phyloP scores from a whole-genome alignment of 352 stramenopile species.

The Thalassiosira sp. region DNA sequence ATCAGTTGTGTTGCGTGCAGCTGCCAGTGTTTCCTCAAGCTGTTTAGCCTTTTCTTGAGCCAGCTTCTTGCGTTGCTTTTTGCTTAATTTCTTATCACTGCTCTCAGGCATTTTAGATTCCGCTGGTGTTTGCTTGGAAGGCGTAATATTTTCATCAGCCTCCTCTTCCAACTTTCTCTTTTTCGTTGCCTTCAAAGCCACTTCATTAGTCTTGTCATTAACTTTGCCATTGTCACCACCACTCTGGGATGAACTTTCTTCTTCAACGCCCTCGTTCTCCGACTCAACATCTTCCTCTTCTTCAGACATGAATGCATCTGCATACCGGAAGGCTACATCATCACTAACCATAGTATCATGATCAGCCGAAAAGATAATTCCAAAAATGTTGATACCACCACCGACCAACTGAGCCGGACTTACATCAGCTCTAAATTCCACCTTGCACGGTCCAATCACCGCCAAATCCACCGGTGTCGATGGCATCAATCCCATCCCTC shows the following conservation, averaged over 20 bases:
- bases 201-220: not conserved
- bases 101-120: not conserved
- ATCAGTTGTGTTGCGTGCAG: slow-evolving; percentile 14
- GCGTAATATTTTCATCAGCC: not conserved
- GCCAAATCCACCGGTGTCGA: slow-evolving; percentile 30
- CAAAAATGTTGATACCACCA: slow-evolving; percentile 37
- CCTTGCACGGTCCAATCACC: slow-evolving; percentile 36
- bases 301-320: slow-evolving; percentile 16
- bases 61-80: slow-evolving; percentile 60
- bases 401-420: not conserved
- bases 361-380: slow-evolving; percentile 21
- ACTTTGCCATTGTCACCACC: not conserved
- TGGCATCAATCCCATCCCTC: slow-evolving; percentile 12
- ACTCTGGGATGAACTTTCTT: not conserved
- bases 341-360: not conserved
- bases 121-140: not conserved
- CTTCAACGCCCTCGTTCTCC: not conserved
- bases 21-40: slow-evolving; percentile 49
- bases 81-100: slow-evolving; percentile 32
- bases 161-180: slow-evolving; percentile 11
- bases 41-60: slow-evolving; percentile 61
- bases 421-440: slow-evolving; percentile 35
- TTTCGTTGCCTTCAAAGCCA: not conserved
- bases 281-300: too few species aligned
- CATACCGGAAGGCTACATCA: slow-evolving; percentile 9